Base-by-base conservation (phyloP, 2,329 filamentous ascomycete genomes). In the Fusarium humuli region DNA sequence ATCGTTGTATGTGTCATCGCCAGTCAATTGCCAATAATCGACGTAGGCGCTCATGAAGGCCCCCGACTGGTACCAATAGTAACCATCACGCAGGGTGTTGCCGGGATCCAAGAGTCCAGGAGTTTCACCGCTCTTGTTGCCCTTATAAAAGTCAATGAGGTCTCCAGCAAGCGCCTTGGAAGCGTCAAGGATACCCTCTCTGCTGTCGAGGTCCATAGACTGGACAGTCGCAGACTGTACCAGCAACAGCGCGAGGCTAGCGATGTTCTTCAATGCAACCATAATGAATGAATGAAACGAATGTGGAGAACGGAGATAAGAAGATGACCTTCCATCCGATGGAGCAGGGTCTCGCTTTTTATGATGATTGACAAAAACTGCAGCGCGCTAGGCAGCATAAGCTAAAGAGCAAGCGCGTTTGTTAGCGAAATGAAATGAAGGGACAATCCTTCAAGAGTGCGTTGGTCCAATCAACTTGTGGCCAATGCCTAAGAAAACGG, bases 41-140 rank as follows among this genome's bases (percentile, higher is more conserved):
- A 93, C 82, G 67, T 91, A 81, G 0, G 88, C 86, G 62, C 90
- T 88, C 84, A 91, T 91, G 79, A 93, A 83, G 27, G 88, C 88
- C 44, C 89, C 88, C 6, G 88, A 89, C 75, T 93, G 88, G 88
- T 90, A 93, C 90, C 90, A 93, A 81, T 91, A 92, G 76, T 90
- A 91, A 65, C 85, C 82, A 41, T 59, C 45, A 11, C 30, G 30
- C 22, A 8, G 34, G 18, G 11, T 37, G 7, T 55, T 83, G 84
- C 2, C 9, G 16, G 13, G 18, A 11, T 64, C 48, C 3, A 89
- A 77, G 63, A 88, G 87, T 20, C 87, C 87, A 4, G 87, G 86
- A 8, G 82, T 84, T 65, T 82, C 77, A 30, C 86, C 86, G 0
- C 83, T 79, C 64, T 83, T 75, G 65, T 87, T 85, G 47, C 85